Evolutionary conservation across 768 basidiomycete species (phyloP).

Genomic region (Hygrophoropsis aurantiaca): DNA sequence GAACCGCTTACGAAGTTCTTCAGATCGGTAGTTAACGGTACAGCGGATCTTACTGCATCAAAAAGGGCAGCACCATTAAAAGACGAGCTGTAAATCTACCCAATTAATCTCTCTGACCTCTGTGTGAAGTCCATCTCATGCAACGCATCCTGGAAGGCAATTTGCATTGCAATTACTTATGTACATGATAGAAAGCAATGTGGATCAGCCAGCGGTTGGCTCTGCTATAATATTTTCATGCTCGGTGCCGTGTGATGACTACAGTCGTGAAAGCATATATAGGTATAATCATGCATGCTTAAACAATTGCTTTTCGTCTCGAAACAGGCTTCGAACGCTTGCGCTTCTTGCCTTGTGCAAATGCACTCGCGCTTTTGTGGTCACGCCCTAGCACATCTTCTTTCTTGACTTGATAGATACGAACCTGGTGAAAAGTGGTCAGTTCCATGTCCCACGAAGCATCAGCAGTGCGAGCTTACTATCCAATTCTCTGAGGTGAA

Average conservation of each 20-base stretch:
- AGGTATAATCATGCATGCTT: constrained; percentile 1
- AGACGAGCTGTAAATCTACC: constrained; percentile 26
- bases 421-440: constrained; percentile 47
- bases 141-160: no score
- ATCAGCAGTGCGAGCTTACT: constrained; percentile 42
- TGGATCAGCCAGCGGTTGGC: no score
- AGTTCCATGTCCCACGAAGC: constrained; percentile 4
- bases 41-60: constrained; percentile 48
- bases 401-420: constrained; percentile 94
- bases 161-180: no score
- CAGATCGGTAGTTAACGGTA: constrained; percentile 67
- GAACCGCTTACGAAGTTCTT: constrained; percentile 76
- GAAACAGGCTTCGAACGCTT: constrained; percentile 73
- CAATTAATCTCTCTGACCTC: no score
- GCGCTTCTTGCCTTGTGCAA: constrained; percentile 84
- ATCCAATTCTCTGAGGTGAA: constrained; percentile 99
- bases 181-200: no score
- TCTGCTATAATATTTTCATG: no score
- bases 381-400: constrained; percentile 91
- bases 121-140: no score
- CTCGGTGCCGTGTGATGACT: no score
- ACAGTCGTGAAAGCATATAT: no score
- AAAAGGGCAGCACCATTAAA: constrained; percentile 37
- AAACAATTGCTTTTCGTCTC: constrained; percentile 51
- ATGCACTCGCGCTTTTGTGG: constrained; percentile 83